A percentile compares a stretch with the other conserved stretches of the same genome.
phyloP scores from a whole-genome alignment of 805 yeast genomes.

The Nadsonia fulvescens region DNA sequence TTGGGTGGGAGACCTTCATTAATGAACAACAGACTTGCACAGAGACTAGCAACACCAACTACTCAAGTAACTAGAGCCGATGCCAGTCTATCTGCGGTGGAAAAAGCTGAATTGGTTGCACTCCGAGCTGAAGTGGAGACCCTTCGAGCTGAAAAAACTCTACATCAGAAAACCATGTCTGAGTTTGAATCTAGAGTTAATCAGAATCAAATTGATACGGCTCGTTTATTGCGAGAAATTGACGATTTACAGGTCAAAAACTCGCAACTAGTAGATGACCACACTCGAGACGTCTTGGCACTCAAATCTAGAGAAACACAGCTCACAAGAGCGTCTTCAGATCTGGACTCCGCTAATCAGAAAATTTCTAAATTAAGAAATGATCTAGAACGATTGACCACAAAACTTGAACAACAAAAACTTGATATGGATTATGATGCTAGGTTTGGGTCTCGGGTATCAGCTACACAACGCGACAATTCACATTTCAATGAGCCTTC shows the following conservation, averaged over 20 bases:
- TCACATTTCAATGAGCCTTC: too few relatives aligned
- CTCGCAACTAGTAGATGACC: conserved; percentile 27
- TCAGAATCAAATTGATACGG: conserved; percentile 16
- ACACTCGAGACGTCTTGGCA: conserved; percentile 30
- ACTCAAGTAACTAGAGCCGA: conserved; percentile 3
- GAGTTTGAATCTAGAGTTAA: conserved; percentile 16
- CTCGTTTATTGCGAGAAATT: conserved; percentile 20
- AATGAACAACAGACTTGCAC: conserved; percentile 7
- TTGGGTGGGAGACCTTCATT: too few relatives aligned
- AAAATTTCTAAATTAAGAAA: conserved; percentile 34
- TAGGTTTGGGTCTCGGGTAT: too few relatives aligned
- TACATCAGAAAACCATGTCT: conserved; percentile 19
- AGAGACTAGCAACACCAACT: conserved; percentile 3
- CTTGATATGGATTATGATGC: too few relatives aligned
- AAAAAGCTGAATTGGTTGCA: conserved; percentile 29
- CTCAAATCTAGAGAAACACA: conserved; percentile 56
- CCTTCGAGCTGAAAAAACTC: conserved; percentile 21
- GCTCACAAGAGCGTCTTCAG: conserved; percentile 38
- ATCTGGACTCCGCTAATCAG: conserved; percentile 39
- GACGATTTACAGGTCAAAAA: conserved; percentile 17
- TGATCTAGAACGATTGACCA: too few relatives aligned
- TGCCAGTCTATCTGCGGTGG: conserved; percentile 11
- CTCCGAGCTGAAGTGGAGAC: conserved; percentile 33
- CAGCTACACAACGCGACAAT: too few relatives aligned
- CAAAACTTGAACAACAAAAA: too few relatives aligned